These are phyloP conservation scores for Saussurea involucrata DNA, from an alignment of 129 eudicot species.

Conservation along the genomic window DNA sequence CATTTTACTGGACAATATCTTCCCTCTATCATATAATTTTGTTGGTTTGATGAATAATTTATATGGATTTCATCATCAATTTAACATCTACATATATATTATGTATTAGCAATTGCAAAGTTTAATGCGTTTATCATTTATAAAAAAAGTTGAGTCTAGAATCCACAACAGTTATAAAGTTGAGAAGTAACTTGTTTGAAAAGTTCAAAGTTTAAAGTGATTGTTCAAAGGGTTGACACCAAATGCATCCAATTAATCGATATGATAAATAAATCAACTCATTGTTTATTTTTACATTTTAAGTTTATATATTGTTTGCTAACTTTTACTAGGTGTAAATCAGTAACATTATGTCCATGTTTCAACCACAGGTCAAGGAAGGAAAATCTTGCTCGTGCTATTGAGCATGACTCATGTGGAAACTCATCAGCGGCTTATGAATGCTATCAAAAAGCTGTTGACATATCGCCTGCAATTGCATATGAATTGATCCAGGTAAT, in stretches of 20 bases:
- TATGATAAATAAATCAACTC: neutral
- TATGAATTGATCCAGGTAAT: conserved; percentile 82
- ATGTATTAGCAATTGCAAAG: neutral
- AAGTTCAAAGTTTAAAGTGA: no score
- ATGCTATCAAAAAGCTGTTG: conserved; percentile 95
- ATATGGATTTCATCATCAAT: neutral
- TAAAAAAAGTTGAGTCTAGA: neutral
- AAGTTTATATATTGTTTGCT: neutral
- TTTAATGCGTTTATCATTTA: neutral
- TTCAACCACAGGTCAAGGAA: conserved; percentile 62
- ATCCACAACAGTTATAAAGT: neutral
- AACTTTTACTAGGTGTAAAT: neutral
- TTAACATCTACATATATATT: neutral
- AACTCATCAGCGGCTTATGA: conserved; percentile 88
- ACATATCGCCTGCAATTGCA: conserved; percentile 87
- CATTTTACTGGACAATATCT: neutral
- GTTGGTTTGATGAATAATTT: neutral
- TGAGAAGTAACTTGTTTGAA: neutral
- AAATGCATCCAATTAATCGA: neutral
- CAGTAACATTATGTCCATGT: neutral
- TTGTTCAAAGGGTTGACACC: neutral
- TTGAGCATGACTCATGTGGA: conserved; percentile 87
- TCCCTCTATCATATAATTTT: neutral
- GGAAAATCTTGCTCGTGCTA: conserved; percentile 90
- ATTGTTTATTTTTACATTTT: neutral